Percentiles rank a stretch among this genome's conserved stretches.
Evolutionary conservation across 805 yeast species (phyloP).

Genomic region (Zygoascus bituminiphila): DNA sequence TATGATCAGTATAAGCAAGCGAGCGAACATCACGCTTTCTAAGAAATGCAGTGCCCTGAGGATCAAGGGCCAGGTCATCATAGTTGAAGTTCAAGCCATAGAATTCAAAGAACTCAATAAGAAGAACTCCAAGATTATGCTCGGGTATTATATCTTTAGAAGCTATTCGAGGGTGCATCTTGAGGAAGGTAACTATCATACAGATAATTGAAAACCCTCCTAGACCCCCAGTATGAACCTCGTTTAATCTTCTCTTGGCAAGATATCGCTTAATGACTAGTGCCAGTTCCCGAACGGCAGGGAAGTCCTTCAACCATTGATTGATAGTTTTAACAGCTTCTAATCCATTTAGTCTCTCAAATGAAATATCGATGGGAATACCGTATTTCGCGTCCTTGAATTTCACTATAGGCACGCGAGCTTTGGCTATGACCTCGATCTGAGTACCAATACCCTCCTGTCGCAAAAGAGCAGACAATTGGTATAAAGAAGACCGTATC

Average conservation of each 20-base stretch:
- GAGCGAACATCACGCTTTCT: constrained; percentile 47
- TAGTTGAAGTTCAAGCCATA: constrained; percentile 88
- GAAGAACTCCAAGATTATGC: constrained; percentile 74
- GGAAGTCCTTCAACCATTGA: constrained; percentile 62
- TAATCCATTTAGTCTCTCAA: constrained; percentile 75
- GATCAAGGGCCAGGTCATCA: constrained; percentile 64
- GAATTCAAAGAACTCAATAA: constrained; percentile 86
- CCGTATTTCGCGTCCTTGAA: constrained; percentile 65
- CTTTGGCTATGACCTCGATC: constrained; percentile 79
- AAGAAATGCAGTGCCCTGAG: constrained; percentile 54
- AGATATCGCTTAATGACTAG: constrained; percentile 79
- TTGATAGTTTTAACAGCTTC: constrained; percentile 73
- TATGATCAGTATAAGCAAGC: constrained; percentile 25
- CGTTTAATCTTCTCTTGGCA: constrained; percentile 65
- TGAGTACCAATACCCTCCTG: constrained; percentile 53
- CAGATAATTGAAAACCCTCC: constrained; percentile 95
- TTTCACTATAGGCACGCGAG: constrained; percentile 91
- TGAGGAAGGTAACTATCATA: constrained; percentile 67
- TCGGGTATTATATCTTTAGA: constrained; percentile 57
- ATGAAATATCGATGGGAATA: constrained; percentile 82
- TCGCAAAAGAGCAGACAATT: constrained; percentile 62
- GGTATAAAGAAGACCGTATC: constrained; percentile 58
- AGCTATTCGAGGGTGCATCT: constrained; percentile 67
- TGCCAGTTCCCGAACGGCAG: constrained; percentile 76
- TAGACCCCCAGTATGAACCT: constrained; percentile 87